A percentile compares a stretch with the other conserved stretches of the same genome.
phyloP scores from a whole-genome alignment of 2,329 filamentous ascomycete genomes.

The Aplosporella prunicola region DNA sequence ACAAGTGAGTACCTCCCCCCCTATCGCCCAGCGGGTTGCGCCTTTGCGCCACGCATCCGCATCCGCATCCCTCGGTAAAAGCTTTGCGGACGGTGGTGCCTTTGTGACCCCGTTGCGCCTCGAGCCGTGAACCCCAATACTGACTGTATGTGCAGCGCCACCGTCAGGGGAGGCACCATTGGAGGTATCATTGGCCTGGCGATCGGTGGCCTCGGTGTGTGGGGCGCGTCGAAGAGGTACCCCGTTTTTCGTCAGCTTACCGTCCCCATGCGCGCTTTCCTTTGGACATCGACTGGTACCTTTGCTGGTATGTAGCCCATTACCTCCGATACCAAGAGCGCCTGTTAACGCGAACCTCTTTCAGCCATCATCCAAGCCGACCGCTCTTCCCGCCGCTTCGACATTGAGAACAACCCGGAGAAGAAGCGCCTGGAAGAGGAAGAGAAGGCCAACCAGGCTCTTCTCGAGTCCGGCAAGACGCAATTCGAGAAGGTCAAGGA shows the following conservation, averaged over 20 bases:
- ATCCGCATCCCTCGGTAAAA: not conserved
- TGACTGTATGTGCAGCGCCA: constrained; percentile 40
- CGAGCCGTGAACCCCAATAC: constrained; percentile 8
- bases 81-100: constrained; percentile 12
- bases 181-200: constrained; percentile 62
- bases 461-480: constrained; percentile 46
- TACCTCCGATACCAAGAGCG: not conserved
- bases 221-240: constrained; percentile 61
- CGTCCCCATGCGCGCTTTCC: constrained; percentile 81
- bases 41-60: too few species aligned
- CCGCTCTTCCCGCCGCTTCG: constrained; percentile 59
- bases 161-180: constrained; percentile 67
- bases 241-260: constrained; percentile 72
- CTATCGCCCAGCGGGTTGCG: not conserved
- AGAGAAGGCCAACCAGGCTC: constrained; percentile 23
- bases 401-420: constrained; percentile 59
- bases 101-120: too few species aligned
- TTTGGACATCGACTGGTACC: constrained; percentile 71
- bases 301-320: constrained; percentile 52
- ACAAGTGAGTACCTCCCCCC: constrained; percentile 42
- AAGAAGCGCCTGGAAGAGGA: constrained; percentile 47
- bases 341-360: constrained; percentile 14
- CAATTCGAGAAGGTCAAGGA: constrained; percentile 52
- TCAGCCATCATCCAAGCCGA: constrained; percentile 73
- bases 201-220: constrained; percentile 57